phyloP scores from a whole-genome alignment of 495 filamentous ascomycete species.

The Aspergillus homomorphus region DNA sequence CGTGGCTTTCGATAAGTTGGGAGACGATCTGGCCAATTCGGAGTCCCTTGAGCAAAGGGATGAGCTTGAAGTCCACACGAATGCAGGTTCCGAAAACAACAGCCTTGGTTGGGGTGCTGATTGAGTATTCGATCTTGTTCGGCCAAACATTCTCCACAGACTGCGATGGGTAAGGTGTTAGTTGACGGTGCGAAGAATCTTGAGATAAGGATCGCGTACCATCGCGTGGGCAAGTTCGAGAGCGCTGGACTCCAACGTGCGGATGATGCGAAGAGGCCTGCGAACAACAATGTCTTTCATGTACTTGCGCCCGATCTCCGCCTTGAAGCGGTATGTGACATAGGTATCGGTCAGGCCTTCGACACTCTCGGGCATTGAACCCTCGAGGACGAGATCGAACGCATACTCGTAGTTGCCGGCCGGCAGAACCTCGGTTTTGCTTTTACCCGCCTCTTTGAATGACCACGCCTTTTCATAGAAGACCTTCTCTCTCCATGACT shows the following conservation, averaged over 20 bases:
- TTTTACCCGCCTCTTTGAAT: constrained; percentile 49
- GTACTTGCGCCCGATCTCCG: constrained; percentile 78
- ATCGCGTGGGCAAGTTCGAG: constrained; percentile 82
- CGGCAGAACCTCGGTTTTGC: constrained; percentile 58
- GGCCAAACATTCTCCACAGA: constrained; percentile 92
- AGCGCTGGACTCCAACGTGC: constrained; percentile 76
- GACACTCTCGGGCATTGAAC: constrained; percentile 77
- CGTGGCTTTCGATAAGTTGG: constrained; percentile 74
- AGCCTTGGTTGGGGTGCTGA: constrained; percentile 84
- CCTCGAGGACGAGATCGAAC: constrained; percentile 75
- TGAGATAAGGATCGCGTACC: constrained; percentile 44
- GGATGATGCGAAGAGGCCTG: constrained; percentile 80
- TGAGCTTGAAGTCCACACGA: constrained; percentile 73
- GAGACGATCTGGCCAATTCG: constrained; percentile 72
- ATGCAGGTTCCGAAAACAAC: constrained; percentile 85
- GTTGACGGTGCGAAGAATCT: constrained; percentile 6
- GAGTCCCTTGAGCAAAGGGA: constrained; percentile 82
- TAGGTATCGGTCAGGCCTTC: constrained; percentile 79
- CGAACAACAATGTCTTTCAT: constrained; percentile 73
- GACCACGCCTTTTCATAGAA: constrained; percentile 56
- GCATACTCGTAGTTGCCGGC: constrained; percentile 88
- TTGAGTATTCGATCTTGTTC: constrained; percentile 89
- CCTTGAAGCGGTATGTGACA: constrained; percentile 84
- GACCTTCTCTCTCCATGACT: constrained; percentile 50
- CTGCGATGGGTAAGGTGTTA: constrained; percentile 28